Percentiles rank a stretch among this genome's conserved stretches.
These are phyloP conservation scores for Phytophthora tubulina DNA, from an alignment of 352 stramenopile genomes.

Conservation along the genomic window DNA sequence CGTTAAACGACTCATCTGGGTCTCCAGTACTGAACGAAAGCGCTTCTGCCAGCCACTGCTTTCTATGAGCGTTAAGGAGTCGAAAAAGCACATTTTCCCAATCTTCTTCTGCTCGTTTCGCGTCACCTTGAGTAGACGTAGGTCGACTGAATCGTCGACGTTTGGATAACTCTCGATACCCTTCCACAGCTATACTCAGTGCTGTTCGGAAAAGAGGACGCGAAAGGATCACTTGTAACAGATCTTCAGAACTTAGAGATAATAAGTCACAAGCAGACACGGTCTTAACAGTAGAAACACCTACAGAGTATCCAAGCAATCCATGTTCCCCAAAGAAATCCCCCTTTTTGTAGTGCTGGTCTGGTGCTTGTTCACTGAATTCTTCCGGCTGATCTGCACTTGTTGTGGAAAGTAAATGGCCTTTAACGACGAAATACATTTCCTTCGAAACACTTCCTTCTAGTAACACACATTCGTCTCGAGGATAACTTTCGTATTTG, in stretches of 20 bases:
- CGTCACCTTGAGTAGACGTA: slow-evolving; percentile 10
- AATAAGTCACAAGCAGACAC: slow-evolving; percentile 35
- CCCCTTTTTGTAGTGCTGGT: slow-evolving; percentile 45
- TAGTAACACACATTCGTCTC: slow-evolving; percentile 66
- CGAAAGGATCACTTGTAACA: slow-evolving; percentile 58
- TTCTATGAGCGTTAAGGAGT: slow-evolving; percentile 42
- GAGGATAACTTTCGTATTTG: slow-evolving; percentile 71
- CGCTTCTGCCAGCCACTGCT: slow-evolving; percentile 51
- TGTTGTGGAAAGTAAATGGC: slow-evolving; percentile 42
- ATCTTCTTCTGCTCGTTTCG: slow-evolving; percentile 36
- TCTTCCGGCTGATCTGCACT: slow-evolving; percentile 10
- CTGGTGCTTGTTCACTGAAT: not conserved
- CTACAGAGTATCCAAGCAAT: slow-evolving; percentile 64
- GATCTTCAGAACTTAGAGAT: slow-evolving; percentile 49
- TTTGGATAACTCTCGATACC: slow-evolving; percentile 57
- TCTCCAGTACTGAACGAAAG: slow-evolving; percentile 18
- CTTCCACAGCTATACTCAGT: slow-evolving; percentile 52
- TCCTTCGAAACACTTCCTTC: slow-evolving; percentile 72
- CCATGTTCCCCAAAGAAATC: slow-evolving; percentile 74
- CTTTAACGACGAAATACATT: slow-evolving; percentile 82
- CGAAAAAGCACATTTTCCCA: slow-evolving; percentile 56
- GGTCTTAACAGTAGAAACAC: slow-evolving; percentile 44
- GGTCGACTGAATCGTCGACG: slow-evolving; percentile 7
- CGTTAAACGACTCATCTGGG: slow-evolving; percentile 19
- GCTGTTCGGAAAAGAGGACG: slow-evolving; percentile 36